Conservation (phyloP, 1,284 basidiomycete genomes). For the Ceratobasidium papillatum region DNA sequence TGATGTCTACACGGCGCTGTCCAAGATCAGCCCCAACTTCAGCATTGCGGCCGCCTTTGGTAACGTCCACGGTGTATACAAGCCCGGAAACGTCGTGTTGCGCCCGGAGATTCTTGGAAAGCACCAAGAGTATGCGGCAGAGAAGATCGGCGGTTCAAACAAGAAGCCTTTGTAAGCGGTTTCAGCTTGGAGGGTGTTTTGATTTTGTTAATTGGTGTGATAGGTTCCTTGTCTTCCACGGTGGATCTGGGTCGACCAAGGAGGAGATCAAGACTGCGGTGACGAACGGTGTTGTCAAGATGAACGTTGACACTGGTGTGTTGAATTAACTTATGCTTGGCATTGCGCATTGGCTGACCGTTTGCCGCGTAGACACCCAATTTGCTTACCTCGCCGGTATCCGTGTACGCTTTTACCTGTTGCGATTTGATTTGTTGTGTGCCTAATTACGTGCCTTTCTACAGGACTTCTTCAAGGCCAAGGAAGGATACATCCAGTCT, state of each 20-base stretch:
- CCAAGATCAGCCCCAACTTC: conserved; percentile 91
- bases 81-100: conserved; percentile 92
- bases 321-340: conserved; percentile 5
- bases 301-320: conserved; percentile 90
- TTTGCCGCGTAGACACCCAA: conserved; percentile 72
- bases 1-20: conserved; percentile 88
- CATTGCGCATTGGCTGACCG: not conserved
- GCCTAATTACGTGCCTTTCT: conserved; percentile 21
- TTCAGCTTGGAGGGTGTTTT: not conserved
- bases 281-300: conserved; percentile 92
- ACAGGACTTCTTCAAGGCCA: conserved; percentile 84
- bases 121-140: conserved; percentile 85
- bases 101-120: conserved; percentile 91
- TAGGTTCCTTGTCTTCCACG: conserved; percentile 99
- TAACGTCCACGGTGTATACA: conserved; percentile 97
- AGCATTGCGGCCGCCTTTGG: conserved; percentile 97
- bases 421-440: not conserved
- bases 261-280: conserved; percentile 97
- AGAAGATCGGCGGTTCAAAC: conserved; percentile 73
- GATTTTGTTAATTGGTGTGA: not conserved
- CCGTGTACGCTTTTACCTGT: conserved; percentile 62
- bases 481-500: conserved; percentile 83
- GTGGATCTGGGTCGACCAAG: conserved; percentile 97
- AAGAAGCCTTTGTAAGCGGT: conserved; percentile 80
- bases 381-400: conserved; percentile 93